These are phyloP conservation scores for Lipomyces mesembrius DNA, from an alignment of 805 yeast genomes.

Conservation along the genomic window DNA sequence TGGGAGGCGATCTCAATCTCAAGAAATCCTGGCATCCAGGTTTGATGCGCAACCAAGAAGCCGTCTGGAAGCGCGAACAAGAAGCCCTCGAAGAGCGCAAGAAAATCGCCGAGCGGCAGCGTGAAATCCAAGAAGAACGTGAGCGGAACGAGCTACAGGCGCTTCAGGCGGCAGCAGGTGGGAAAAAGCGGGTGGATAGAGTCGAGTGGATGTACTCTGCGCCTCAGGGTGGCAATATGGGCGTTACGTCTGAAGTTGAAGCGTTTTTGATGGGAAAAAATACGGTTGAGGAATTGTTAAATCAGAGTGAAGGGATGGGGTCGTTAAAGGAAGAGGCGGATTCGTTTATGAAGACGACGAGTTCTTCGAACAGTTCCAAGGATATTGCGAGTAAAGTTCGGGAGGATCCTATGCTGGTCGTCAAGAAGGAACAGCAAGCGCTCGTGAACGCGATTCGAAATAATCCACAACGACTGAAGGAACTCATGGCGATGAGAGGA, in stretches of 20 bases:
- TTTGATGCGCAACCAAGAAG: slow-evolving; percentile 77
- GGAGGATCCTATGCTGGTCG: slow-evolving; percentile 59
- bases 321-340: slow-evolving; percentile 23
- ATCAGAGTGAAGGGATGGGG: slow-evolving; percentile 37
- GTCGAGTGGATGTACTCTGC: slow-evolving; percentile 89
- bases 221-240: slow-evolving; percentile 44
- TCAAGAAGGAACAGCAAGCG: slow-evolving; percentile 46
- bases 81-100: slow-evolving; percentile 72
- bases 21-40: slow-evolving; percentile 98
- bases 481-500: slow-evolving; percentile 11
- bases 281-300: slow-evolving; percentile 50
- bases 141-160: slow-evolving; percentile 61
- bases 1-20: slow-evolving; percentile 67
- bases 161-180: slow-evolving; percentile 51
- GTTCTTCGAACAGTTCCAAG: slow-evolving; percentile 25
- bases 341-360: slow-evolving; percentile 25
- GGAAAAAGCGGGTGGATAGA: slow-evolving; percentile 51
- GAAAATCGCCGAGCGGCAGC: slow-evolving; percentile 63
- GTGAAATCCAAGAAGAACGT: slow-evolving; percentile 65
- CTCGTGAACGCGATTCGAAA: slow-evolving; percentile 29
- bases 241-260: slow-evolving; percentile 50
- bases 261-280: slow-evolving; percentile 60
- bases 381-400: slow-evolving; percentile 41
- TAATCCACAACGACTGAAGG: slow-evolving; percentile 32
- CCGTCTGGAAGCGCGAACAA: slow-evolving; percentile 83